Conservation (phyloP, 2,329 filamentous ascomycete genomes). For the Cordyceps javanica region DNA sequence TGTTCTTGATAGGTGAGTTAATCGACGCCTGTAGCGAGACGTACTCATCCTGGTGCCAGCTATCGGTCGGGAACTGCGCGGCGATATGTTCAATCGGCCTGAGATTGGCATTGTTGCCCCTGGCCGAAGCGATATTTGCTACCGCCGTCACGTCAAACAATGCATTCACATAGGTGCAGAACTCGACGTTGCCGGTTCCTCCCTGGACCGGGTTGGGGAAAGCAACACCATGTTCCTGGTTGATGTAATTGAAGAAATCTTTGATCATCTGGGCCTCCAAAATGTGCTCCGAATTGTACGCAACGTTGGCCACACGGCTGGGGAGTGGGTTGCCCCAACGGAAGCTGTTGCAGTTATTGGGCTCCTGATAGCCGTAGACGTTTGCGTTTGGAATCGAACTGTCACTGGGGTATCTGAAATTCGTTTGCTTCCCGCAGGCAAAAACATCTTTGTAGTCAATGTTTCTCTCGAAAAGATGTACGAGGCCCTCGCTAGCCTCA, state of each 20-base stretch:
- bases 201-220: background rate
- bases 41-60: background rate
- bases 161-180: background rate
- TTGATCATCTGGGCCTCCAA: constrained; percentile 17
- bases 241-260: constrained; percentile 13
- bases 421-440: no score
- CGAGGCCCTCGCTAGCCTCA: no score
- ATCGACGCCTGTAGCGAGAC: background rate
- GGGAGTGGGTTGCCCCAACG: constrained; percentile 5
- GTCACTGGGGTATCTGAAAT: no score
- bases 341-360: constrained; percentile 7
- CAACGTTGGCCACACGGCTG: background rate
- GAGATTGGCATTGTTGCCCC: no score
- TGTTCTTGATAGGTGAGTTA: background rate
- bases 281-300: constrained; percentile 16
- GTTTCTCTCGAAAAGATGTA: no score
- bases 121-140: background rate
- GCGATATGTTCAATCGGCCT: background rate
- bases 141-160: background rate
- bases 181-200: background rate
- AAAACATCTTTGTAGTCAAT: no score
- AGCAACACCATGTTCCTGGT: background rate
- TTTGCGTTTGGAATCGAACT: no score
- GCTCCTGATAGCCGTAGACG: background rate
- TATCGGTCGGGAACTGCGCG: background rate